A percentile compares a stretch with the other conserved stretches of the same genome.
These are phyloP conservation scores for Dendrothele bispora DNA, from an alignment of 768 basidiomycete genomes.

Conservation along the genomic window DNA sequence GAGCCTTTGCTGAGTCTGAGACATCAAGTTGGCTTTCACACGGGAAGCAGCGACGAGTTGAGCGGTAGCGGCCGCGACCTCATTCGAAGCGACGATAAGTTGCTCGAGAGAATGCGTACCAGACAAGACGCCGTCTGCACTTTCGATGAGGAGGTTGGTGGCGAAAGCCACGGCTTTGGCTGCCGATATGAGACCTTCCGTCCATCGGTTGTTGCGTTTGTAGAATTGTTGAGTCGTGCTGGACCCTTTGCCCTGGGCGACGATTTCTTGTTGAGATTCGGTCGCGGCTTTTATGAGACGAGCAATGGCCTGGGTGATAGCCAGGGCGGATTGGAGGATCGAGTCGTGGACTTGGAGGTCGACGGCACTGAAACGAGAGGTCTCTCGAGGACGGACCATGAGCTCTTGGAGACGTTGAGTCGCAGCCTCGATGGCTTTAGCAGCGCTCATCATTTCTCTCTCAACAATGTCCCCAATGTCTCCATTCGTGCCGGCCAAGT, in stretches of 20 bases:
- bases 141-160: slow-evolving; percentile 93
- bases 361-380: slow-evolving; percentile 82
- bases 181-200: slow-evolving; percentile 96
- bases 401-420: slow-evolving; percentile 88
- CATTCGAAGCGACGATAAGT: slow-evolving; percentile 99
- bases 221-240: slow-evolving; percentile 96
- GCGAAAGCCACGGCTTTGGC: slow-evolving; percentile 98
- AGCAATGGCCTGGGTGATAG: slow-evolving; percentile 93
- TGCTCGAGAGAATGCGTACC: slow-evolving; percentile 98
- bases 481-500: slow-evolving; percentile 77
- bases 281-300: slow-evolving; percentile 96
- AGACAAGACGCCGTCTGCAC: slow-evolving; percentile 94
- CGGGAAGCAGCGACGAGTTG: slow-evolving; percentile 98
- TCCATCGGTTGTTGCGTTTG: slow-evolving; percentile 99
- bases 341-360: slow-evolving; percentile 98
- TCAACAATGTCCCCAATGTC: slow-evolving; percentile 96
- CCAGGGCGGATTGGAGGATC: slow-evolving; percentile 90
- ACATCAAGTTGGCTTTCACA: slow-evolving; percentile 98
- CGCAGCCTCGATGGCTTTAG: slow-evolving; percentile 90
- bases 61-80: slow-evolving; percentile 95
- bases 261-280: slow-evolving; percentile 97
- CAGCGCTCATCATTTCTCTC: slow-evolving; percentile 93
- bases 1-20: slow-evolving; percentile 94
- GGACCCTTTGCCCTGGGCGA: slow-evolving; percentile 91
- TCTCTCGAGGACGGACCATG: slow-evolving; percentile 88